Base-by-base conservation (phyloP, 1,139 yeast genomes). In the Yarrowia galli region DNA sequence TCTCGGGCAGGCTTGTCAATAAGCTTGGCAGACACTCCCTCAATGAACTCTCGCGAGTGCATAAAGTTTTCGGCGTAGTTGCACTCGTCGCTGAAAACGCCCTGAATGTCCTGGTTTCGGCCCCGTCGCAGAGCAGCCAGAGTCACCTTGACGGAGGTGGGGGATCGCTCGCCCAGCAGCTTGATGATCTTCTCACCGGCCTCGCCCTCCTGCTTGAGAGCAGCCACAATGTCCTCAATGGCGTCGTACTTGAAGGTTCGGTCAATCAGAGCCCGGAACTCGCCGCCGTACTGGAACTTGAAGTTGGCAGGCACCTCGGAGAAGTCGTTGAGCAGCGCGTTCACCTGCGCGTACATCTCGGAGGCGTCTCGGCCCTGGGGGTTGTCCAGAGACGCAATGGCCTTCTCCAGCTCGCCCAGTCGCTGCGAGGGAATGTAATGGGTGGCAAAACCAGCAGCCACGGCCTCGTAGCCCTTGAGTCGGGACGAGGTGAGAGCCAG, bases 401-500 rank as follows among this genome's bases (percentile, higher is more conserved):
- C 86, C 65, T 82, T 82, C 71, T 85, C 84, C 73, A 95, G 83
- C 51, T 84, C 87, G 0, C 84, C 83, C 58, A 92, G 76, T 72
- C 87, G 85, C 70, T 83, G 86, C 48, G 88, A 82, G 18, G 91
- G 88, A 46, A 95, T 88, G 75, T 87, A 95, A 77, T 95, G 99
- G 35, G 99, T 92, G 53, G 97, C 97, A 71, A 90, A 84, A 18
- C 99, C 99, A 16, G 89, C 84, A 71, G 88, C 79, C 75, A 92
- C 88, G 18, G 89, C 89, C 75, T 95, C 98, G 71, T 84, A 82
- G 6, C 98, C 98, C 69, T 80, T 78, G 72, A 95, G 79, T 38
- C 89, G 82, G 69, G 88, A 89, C 65, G 98, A 97, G 2, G 99
- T 93, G 73, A 95, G 81, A 18, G 97, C 96, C 71, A 92, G 81